A percentile compares a stretch with the other conserved stretches of the same genome.
phyloP scores from a whole-genome alignment of 352 stramenopile species.

The Phytopythium delawarense region DNA sequence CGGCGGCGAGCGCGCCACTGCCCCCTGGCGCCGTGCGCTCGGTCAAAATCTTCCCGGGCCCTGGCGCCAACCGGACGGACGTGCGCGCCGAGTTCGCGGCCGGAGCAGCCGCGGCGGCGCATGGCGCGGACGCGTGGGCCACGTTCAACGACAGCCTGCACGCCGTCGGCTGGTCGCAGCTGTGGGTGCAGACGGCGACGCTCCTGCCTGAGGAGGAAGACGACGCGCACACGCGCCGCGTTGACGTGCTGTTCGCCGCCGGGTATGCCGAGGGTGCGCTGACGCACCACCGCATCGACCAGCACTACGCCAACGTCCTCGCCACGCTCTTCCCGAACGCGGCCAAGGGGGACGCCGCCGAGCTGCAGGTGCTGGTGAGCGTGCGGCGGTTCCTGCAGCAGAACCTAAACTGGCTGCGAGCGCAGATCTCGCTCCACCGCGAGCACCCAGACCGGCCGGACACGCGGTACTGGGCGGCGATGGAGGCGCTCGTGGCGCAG shows the following conservation, averaged over 20 bases:
- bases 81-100: conserved; percentile 8
- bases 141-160: conserved; percentile 54
- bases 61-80: neutral
- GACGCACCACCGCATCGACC: conserved; percentile 59
- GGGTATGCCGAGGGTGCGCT: conserved; percentile 55
- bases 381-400: conserved; percentile 35
- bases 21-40: neutral
- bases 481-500: conserved; percentile 35
- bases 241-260: conserved; percentile 44
- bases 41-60: conserved; percentile 8
- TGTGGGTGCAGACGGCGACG: conserved; percentile 39
- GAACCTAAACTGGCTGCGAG: conserved; percentile 42
- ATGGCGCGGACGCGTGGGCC: conserved; percentile 36
- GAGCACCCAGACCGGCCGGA: conserved; percentile 15
- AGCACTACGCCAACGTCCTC: conserved; percentile 58
- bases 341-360: conserved; percentile 13
- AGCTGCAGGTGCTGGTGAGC: conserved; percentile 19
- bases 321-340: conserved; percentile 40
- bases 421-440: conserved; percentile 24
- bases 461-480: conserved; percentile 28
- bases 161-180: conserved; percentile 44
- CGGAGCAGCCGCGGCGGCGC: neutral
- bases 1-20: neutral
- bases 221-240: conserved; percentile 14
- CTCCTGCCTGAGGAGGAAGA: conserved; percentile 17